Evolutionary conservation across 2,329 filamentous ascomycete genomes (phyloP), one percentile per base, ranked within the genome.

Genomic region (Gremmenia infestans): DNA sequence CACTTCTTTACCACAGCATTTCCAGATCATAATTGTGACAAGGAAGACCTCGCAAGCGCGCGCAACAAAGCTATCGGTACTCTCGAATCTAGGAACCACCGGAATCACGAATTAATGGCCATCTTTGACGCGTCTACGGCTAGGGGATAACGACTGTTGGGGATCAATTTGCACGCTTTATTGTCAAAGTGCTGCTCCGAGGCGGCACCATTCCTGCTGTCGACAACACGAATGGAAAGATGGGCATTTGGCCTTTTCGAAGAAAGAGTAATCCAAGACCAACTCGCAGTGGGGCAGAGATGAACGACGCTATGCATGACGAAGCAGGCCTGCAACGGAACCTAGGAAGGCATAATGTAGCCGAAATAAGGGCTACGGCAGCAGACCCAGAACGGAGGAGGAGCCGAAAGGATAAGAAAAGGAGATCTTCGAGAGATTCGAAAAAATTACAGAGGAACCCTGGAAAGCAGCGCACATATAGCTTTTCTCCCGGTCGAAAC

Each of bases 231-330:
- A 57, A 68, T 67, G 65, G 65, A 63, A 70, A 62, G 50, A 93
- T 93, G 89, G 83, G 86, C 70, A 76, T 92, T 72, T 95, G 90
- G 91, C 89, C 86, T 59, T 96, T 95, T 73, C 80, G 86, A 73
- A 85, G 87, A 68, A 86, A 81, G 74, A 86, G 81, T 73, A 86
- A 84, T 72, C 85, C 85, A 73, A 83, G 78, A 73, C 77, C 79
- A 68, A 72, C 77, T 60, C 73, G 75, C 58, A 75, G 74, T 64
- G 82, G 71, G 80, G 78, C 64, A 79, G 79, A 64, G 72, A 81
- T 63, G 78, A 83, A 68, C 74, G 75, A 62, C 57, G 68, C 63
- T 58, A 72, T 71, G 63, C 74, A 72, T 66, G 59, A 67, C 53
- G 28, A 32, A 12, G 60, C 60, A 63, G 64, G 67, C 56, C 59